Evolutionary conservation across 352 stramenopile genomes (phyloP).

Genomic region (Halophytophthora batemanensis): DNA sequence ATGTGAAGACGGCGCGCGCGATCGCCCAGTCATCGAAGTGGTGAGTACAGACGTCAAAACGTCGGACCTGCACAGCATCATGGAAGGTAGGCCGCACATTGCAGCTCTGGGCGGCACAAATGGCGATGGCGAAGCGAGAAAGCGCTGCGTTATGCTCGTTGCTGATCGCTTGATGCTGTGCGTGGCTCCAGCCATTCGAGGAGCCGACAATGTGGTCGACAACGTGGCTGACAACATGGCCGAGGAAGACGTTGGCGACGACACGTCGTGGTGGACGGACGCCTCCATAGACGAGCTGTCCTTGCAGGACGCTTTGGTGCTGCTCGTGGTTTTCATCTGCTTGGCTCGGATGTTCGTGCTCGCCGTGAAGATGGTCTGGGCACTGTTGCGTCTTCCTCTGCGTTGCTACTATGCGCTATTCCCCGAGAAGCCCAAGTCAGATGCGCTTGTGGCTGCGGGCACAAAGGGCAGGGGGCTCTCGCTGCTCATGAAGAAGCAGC

Average conservation of each 20-base stretch:
- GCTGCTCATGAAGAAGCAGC: constrained; percentile 16
- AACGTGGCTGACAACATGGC: no score
- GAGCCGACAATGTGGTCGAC: constrained; percentile 1
- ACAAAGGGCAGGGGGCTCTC: constrained; percentile 2
- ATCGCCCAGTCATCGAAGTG: constrained; percentile 45
- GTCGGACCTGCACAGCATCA: constrained; percentile 47
- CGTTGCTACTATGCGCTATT: constrained; percentile 18
- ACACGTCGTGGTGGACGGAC: constrained; percentile 35
- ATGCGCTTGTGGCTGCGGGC: background rate
- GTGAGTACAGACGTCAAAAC: constrained; percentile 49
- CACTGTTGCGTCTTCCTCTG: constrained; percentile 22
- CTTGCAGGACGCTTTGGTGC: constrained; percentile 41
- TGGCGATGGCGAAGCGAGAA: background rate
- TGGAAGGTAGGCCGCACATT: constrained; percentile 33
- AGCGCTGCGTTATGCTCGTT: constrained; percentile 3
- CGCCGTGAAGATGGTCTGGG: constrained; percentile 24
- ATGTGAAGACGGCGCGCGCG: constrained; percentile 27
- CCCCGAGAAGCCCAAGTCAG: constrained; percentile 2
- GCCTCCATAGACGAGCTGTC: constrained; percentile 32
- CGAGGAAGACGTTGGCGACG: constrained; percentile 5
- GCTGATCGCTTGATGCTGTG: constrained; percentile 22
- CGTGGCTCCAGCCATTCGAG: constrained; percentile 17
- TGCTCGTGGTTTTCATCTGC: constrained; percentile 37
- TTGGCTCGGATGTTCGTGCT: constrained; percentile 25
- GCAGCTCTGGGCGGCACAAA: background rate